These are phyloP conservation scores for Bruguiera gymnorhiza DNA, from an alignment of 345 rosid genomes.

Conservation along the genomic window DNA sequence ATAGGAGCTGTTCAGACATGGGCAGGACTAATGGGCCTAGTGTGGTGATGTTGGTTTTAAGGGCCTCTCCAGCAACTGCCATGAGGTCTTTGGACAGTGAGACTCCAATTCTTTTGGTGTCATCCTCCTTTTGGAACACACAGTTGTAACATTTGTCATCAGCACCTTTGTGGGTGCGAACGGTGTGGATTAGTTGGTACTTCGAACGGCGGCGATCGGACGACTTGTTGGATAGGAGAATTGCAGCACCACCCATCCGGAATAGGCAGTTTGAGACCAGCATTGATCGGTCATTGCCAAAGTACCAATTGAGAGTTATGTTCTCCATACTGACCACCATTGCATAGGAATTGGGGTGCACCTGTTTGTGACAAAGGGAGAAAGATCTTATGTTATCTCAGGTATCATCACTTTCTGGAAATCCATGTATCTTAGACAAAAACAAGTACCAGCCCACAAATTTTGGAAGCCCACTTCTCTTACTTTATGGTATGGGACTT, in stretches of 20 bases:
- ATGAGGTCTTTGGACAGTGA: constrained; percentile 86
- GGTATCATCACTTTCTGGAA: background rate
- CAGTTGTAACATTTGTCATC: constrained; percentile 70
- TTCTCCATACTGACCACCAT: constrained; percentile 93
- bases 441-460: no score
- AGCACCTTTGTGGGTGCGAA: constrained; percentile 89
- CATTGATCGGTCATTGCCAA: constrained; percentile 90
- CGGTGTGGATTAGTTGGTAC: constrained; percentile 87
- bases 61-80: constrained; percentile 96
- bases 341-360: constrained; percentile 79
- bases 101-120: constrained; percentile 53
- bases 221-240: constrained; percentile 71
- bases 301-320: constrained; percentile 82
- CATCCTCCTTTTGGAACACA: constrained; percentile 80
- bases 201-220: constrained; percentile 78
- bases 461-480: no score
- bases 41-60: constrained; percentile 86
- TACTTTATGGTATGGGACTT: no score
- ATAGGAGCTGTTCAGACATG: constrained; percentile 83
- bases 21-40: constrained; percentile 86
- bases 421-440: no score
- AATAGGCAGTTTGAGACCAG: constrained; percentile 88
- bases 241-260: constrained; percentile 95
- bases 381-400: no score
- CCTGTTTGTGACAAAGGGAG: constrained; percentile 34